phyloP scores from a whole-genome alignment of 805 yeast species.

The Diddensiella transvaalensis region DNA sequence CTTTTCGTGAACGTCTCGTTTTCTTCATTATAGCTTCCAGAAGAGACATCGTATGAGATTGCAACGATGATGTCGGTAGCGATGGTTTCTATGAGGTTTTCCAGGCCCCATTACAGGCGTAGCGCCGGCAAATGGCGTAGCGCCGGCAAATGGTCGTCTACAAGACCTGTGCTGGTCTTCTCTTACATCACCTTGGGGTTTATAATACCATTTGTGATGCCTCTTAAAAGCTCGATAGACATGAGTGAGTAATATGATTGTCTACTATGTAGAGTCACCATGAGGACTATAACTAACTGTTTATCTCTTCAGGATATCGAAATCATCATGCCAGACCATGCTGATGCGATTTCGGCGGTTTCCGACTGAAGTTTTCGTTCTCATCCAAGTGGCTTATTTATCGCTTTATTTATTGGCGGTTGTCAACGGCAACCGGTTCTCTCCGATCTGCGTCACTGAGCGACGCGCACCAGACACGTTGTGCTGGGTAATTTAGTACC shows the following conservation, averaged over 20 bases:
- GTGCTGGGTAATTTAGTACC: too few relatives aligned
- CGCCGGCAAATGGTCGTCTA: background rate
- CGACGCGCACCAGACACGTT: constrained; percentile 3
- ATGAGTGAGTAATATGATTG: background rate
- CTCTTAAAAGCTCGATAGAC: constrained; percentile 26
- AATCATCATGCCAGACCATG: background rate
- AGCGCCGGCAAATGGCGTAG: background rate
- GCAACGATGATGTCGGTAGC: background rate
- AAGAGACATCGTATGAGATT: too few relatives aligned
- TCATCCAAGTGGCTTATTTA: background rate
- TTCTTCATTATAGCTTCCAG: too few relatives aligned
- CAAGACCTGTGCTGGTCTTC: constrained; percentile 15
- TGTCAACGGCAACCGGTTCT: background rate
- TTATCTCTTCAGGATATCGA: background rate
- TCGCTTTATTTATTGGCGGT: background rate
- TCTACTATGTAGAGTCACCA: background rate
- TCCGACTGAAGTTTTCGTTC: too few relatives aligned
- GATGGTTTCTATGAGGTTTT: constrained; percentile 2
- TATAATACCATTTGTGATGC: constrained; percentile 30
- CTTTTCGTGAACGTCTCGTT: too few relatives aligned
- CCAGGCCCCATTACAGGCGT: background rate
- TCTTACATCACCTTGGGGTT: constrained; percentile 28
- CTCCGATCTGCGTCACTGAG: too few relatives aligned
- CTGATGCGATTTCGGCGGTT: too few relatives aligned
- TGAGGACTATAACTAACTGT: too few relatives aligned